Percentiles rank a stretch among this genome's conserved stretches.
Evolutionary conservation across 2,329 filamentous ascomycete genomes (phyloP).

Genomic region (Gyromitra esculenta): DNA sequence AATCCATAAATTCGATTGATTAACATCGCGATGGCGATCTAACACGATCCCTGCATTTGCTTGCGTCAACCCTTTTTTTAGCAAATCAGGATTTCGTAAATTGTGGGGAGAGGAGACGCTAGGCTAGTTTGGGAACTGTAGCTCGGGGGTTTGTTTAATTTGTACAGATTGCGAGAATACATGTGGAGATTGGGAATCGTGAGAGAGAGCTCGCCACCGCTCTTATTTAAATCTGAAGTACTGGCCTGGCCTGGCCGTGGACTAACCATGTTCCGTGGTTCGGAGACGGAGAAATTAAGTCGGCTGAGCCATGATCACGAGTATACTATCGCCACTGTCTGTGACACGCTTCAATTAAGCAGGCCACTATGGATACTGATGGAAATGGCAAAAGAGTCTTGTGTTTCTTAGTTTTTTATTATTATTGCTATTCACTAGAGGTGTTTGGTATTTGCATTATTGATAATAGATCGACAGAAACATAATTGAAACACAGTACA

Average conservation of each 20-base stretch:
- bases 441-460: background rate
- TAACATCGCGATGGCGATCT: conserved; percentile 12
- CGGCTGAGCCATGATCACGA: background rate
- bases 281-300: background rate
- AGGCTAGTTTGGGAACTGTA: background rate
- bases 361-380: background rate
- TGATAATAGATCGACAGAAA: background rate
- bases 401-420: background rate
- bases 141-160: background rate
- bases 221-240: background rate
- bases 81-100: conserved; percentile 18
- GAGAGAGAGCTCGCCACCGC: background rate
- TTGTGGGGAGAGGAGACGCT: background rate
- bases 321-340: background rate
- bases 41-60: background rate
- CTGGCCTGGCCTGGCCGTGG: background rate
- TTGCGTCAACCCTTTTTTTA: background rate
- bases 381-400: background rate
- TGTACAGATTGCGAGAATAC: background rate
- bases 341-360: background rate
- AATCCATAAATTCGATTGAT: conserved; percentile 17
- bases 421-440: background rate
- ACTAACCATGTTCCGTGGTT: background rate
- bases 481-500: conserved; percentile 1
- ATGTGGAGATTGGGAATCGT: background rate